These are phyloP conservation scores for Mycothermus thermophilus DNA, from an alignment of 495 filamentous ascomycete genomes.

Conservation along the genomic window DNA sequence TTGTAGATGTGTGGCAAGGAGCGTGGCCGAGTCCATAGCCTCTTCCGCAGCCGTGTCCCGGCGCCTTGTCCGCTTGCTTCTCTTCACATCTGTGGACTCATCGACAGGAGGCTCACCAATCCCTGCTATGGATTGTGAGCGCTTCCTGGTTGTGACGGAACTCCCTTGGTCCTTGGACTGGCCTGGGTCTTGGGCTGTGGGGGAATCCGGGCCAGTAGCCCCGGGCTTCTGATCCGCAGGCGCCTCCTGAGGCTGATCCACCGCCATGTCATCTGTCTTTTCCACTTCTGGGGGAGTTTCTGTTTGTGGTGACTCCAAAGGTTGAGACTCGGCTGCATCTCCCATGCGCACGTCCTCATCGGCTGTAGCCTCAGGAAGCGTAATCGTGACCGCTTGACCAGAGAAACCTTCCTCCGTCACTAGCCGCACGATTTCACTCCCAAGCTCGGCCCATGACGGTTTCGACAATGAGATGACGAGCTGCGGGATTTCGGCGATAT, in stretches of 20 bases:
- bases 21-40: constrained; percentile 51
- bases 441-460: constrained; percentile 30
- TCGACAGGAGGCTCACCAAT: constrained; percentile 40
- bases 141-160: constrained; percentile 37
- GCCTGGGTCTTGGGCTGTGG: no score
- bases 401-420: constrained; percentile 18
- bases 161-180: constrained; percentile 18
- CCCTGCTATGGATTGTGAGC: constrained; percentile 51
- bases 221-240: constrained; percentile 1
- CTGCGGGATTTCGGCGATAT: constrained; percentile 44
- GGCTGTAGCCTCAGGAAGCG: constrained; percentile 21
- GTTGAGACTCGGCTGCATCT: constrained; percentile 18
- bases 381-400: constrained; percentile 22
- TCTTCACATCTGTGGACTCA: constrained; percentile 49
- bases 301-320: not conserved
- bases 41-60: constrained; percentile 65
- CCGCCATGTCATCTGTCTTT: constrained; percentile 3
- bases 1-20: constrained; percentile 58
- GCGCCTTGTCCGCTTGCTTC: constrained; percentile 72
- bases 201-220: constrained; percentile 10
- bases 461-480: constrained; percentile 22
- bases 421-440: constrained; percentile 23
- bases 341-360: constrained; percentile 27
- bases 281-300: not conserved
- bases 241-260: constrained; percentile 7